Evolutionary conservation across 495 filamentous ascomycete species (phyloP).

Genomic region (Pyronema domesticum): DNA sequence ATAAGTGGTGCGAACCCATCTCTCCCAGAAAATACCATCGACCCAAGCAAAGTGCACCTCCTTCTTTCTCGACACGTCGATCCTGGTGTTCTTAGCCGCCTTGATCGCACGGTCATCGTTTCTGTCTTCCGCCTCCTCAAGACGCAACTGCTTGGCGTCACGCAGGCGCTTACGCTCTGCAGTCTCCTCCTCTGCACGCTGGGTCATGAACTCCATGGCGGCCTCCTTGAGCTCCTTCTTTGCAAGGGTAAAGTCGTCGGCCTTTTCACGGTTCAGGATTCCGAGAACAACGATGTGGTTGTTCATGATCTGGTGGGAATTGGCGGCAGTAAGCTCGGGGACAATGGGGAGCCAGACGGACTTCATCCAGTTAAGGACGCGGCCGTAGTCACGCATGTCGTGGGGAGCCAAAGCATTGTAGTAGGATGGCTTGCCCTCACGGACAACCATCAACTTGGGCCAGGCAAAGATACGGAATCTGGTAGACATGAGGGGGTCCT

Average conservation of each 20-base stretch:
- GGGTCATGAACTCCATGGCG: conserved; percentile 94
- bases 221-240: conserved; percentile 89
- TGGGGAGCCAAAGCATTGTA: conserved; percentile 67
- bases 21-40: conserved; percentile 91
- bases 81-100: conserved; percentile 76
- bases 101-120: conserved; percentile 74
- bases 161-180: conserved; percentile 80
- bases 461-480: conserved; percentile 89
- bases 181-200: conserved; percentile 73
- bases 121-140: conserved; percentile 90
- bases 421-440: conserved; percentile 75
- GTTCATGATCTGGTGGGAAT: conserved; percentile 86
- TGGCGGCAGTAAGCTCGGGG: conserved; percentile 77
- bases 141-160: conserved; percentile 81
- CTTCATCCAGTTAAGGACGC: conserved; percentile 82
- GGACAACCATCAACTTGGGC: conserved; percentile 75
- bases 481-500: conserved; percentile 49
- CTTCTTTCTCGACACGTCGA: conserved; percentile 78
- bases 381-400: conserved; percentile 72
- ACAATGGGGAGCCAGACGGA: conserved; percentile 95
- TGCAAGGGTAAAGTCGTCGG: conserved; percentile 57
- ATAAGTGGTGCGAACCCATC: conserved; percentile 87
- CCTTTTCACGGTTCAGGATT: conserved; percentile 60
- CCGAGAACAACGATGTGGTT: conserved; percentile 83
- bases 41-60: conserved; percentile 97